A percentile compares a stretch with the other conserved stretches of the same genome.
phyloP scores from a whole-genome alignment of 2,329 filamentous ascomycete species.

The Colletotrichum sp. region DNA sequence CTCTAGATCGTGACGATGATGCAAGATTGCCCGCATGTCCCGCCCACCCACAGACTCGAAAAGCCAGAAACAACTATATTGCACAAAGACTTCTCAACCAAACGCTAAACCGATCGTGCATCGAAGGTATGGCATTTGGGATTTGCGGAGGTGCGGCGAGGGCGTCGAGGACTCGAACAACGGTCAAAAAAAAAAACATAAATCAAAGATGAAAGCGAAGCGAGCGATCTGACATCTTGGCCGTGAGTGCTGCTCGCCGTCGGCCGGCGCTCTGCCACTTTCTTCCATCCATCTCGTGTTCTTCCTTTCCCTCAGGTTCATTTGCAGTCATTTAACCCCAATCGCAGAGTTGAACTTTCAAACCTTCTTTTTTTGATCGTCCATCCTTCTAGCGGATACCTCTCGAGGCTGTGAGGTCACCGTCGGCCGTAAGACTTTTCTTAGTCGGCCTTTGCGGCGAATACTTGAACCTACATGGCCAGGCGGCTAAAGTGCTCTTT shows the following conservation, averaged over 20 bases:
- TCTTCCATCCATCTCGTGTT: not conserved
- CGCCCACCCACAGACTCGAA: slow-evolving; percentile 3
- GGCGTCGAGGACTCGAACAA: not conserved
- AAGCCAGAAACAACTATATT: not conserved
- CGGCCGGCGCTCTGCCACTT: not conserved
- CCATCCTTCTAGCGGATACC: not conserved
- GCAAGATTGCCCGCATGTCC: not conserved
- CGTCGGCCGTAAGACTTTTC: not conserved
- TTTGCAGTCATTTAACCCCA: not conserved
- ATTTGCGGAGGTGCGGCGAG: not conserved
- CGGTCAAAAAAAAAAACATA: not conserved
- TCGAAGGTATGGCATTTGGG: not conserved
- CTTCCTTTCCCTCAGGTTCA: not conserved
- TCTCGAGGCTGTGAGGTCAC: not conserved
- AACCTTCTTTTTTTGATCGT: not conserved
- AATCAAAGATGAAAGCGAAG: not conserved
- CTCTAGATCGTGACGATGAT: slow-evolving; percentile 1
- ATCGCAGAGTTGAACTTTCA: not conserved
- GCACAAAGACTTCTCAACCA: not conserved
- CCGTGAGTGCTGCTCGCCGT: not conserved
- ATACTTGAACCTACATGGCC: not conserved
- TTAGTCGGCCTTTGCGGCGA: not conserved
- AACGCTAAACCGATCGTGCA: not conserved
- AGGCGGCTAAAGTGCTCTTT: not conserved
- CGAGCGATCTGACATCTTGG: not conserved